Evolutionary conservation across 306 rosid genomes (phyloP).

Genomic region (Gleditsia sinensis): DNA sequence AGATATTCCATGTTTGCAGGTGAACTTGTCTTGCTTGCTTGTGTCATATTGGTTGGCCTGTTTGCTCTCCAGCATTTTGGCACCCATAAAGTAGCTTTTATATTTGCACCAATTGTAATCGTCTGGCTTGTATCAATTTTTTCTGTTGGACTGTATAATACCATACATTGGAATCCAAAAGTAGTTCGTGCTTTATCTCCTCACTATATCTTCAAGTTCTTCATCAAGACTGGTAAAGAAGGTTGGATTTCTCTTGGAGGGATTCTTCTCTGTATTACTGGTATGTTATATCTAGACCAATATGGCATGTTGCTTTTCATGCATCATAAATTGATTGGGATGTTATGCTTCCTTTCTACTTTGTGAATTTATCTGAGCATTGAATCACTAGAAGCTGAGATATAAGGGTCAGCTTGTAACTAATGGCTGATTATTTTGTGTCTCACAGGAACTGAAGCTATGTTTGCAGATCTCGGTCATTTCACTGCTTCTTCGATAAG

Average conservation of each 20-base stretch:
- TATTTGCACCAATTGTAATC: slow-evolving; percentile 77
- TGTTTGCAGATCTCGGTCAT: slow-evolving; percentile 91
- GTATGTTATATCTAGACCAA: slow-evolving; percentile 50
- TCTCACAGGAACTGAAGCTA: slow-evolving; percentile 81
- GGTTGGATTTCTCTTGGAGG: slow-evolving; percentile 95
- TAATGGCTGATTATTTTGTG: slow-evolving; percentile 21
- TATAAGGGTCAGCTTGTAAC: slow-evolving; percentile 30
- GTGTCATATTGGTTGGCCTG: slow-evolving; percentile 73
- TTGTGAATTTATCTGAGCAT: slow-evolving; percentile 12
- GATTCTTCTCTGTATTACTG: slow-evolving; percentile 80
- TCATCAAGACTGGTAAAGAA: slow-evolving; percentile 58
- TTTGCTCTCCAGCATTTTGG: slow-evolving; percentile 91
- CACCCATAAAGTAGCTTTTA: slow-evolving; percentile 73
- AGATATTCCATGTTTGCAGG: slow-evolving; percentile 45
- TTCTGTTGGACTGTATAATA: slow-evolving; percentile 74
- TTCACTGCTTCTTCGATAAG: slow-evolving; percentile 82
- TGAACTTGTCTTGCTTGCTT: slow-evolving; percentile 72
- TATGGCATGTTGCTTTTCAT: slow-evolving; percentile 2
- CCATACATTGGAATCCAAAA: slow-evolving; percentile 71
- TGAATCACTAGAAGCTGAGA: background rate
- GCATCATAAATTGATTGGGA: slow-evolving; percentile 17
- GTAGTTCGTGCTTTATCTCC: slow-evolving; percentile 69
- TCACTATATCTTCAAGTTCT: slow-evolving; percentile 68
- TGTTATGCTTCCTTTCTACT: slow-evolving; percentile 21
- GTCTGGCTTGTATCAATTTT: slow-evolving; percentile 80